Conservation (phyloP, 352 stramenopile genomes). For the Phytophthora fragariae region DNA sequence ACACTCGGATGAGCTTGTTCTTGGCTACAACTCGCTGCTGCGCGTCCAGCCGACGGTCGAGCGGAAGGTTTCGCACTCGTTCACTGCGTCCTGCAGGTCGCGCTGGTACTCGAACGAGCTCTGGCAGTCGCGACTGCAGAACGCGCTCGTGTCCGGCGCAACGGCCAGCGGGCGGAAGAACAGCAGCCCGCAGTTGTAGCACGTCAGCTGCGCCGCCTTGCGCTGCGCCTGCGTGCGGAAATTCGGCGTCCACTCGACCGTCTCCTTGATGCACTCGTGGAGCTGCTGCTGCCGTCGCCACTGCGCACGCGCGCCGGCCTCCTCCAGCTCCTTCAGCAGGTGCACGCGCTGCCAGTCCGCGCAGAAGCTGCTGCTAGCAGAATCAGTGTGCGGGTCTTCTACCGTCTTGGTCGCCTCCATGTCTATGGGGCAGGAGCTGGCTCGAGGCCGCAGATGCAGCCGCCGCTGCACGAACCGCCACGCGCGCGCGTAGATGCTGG, state of each 20-base stretch:
- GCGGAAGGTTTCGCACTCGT: constrained; percentile 34
- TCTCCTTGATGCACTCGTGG: constrained; percentile 35
- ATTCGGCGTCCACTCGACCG: constrained; percentile 18
- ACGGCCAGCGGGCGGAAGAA: constrained; percentile 50
- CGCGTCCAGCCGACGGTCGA: constrained; percentile 26
- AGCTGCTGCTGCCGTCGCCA: constrained; percentile 24
- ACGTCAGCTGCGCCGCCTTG: constrained; percentile 48
- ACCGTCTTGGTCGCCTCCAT: constrained; percentile 22
- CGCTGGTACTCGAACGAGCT: constrained; percentile 64
- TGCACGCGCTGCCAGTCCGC: constrained; percentile 48
- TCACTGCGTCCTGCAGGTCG: constrained; percentile 51
- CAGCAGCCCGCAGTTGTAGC: constrained; percentile 58
- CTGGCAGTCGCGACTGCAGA: constrained; percentile 74
- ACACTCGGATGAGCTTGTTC: not conserved
- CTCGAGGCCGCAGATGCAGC: constrained; percentile 45
- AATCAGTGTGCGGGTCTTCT: not conserved
- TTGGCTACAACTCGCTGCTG: constrained; percentile 35
- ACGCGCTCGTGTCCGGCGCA: constrained; percentile 35
- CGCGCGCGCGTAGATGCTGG: constrained; percentile 45
- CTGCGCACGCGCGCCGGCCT: constrained; percentile 29
- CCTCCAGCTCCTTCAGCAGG: constrained; percentile 53
- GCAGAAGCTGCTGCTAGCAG: constrained; percentile 13
- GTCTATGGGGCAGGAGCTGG: constrained; percentile 38
- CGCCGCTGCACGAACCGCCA: constrained; percentile 51
- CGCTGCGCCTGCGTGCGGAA: constrained; percentile 27